Evolutionary conservation across 176 grass and related monocot genomes (phyloP).

Genomic region (Oryza glaberrima): DNA sequence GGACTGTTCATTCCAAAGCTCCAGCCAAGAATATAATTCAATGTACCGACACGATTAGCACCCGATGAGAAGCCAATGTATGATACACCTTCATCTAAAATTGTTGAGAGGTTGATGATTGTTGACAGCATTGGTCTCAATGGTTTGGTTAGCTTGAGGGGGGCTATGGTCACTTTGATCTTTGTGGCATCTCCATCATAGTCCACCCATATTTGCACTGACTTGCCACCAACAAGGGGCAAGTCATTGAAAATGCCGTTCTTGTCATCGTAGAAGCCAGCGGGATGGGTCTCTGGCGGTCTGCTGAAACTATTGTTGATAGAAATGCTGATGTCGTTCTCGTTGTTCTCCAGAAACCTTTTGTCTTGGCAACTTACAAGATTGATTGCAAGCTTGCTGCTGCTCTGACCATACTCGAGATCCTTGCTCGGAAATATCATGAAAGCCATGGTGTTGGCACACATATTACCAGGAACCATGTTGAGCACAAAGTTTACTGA

Average conservation of each 20-base stretch:
- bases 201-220: slow-evolving; percentile 9
- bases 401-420: not conserved
- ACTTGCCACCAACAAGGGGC: slow-evolving; percentile 9
- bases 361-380: slow-evolving; percentile 12
- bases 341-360: slow-evolving; percentile 23
- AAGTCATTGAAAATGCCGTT: not conserved
- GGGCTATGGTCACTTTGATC: slow-evolving; percentile 37
- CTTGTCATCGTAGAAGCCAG: slow-evolving; percentile 30
- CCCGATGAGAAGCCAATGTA: slow-evolving; percentile 26
- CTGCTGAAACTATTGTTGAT: not conserved
- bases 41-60: no score
- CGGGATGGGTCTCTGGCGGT: not conserved
- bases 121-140: not conserved
- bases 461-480: not conserved
- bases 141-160: not conserved
- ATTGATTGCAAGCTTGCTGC: slow-evolving; percentile 9
- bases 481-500: slow-evolving; percentile 32
- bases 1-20: slow-evolving; percentile 32
- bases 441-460: slow-evolving; percentile 33
- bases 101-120: slow-evolving; percentile 25
- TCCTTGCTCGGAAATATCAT: slow-evolving; percentile 28
- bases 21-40: slow-evolving; percentile 39
- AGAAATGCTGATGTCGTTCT: slow-evolving; percentile 34
- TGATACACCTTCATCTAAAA: slow-evolving; percentile 5
- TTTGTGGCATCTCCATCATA: not conserved